Base-by-base conservation (phyloP, 495 filamentous ascomycete genomes). In the Neurospora sp. region DNA sequence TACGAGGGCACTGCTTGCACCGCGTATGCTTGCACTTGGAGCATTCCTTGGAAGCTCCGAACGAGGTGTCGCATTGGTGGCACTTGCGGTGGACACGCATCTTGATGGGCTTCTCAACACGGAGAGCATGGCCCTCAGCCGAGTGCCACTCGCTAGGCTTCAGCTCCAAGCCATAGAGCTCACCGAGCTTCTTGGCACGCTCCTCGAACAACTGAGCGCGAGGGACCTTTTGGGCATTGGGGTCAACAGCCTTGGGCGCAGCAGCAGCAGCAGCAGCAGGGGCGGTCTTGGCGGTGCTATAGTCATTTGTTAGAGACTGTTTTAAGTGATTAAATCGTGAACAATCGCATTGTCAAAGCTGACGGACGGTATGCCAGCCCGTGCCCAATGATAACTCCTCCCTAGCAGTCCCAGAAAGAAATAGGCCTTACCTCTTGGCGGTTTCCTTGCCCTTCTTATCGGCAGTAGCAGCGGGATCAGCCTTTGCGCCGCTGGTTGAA, bases 11-110 rank as follows among this genome's bases (percentile, higher is more conserved):
- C 72, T 87, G 88, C 75, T 88, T 91, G 87, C 94, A 97, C 44
- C 93, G 91, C 37, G 86, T 77, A 82, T 98, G 94, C 53, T 84
- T 84, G 79, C 94, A 97, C 72, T 85, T 87, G 16, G 82, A 81
- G 79, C 94, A 97, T 70, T 90, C 85, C 77, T 89, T 91, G 40
- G 84, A 81, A 41, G 85, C 80, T 14, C 75, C 81, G 79, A 96
- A 97, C 14, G 88, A 76, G 14, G 85, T 88, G 61, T 87, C 77
- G 78, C 94, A 97, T 69, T 87, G 81, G 78, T 97, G 94, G 79
- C 95, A 98, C 72, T 84, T 90, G 27, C 93, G 88, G 76, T 93
- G 94, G 42, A 97, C 91, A 40, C 95, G 89, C 91, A 98, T 96
- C 75, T 93, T 92, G 74, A 97, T 93, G 20, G 92, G 89, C 81